Conservation (phyloP, 768 basidiomycete genomes). For the Tulasnella sp. region DNA sequence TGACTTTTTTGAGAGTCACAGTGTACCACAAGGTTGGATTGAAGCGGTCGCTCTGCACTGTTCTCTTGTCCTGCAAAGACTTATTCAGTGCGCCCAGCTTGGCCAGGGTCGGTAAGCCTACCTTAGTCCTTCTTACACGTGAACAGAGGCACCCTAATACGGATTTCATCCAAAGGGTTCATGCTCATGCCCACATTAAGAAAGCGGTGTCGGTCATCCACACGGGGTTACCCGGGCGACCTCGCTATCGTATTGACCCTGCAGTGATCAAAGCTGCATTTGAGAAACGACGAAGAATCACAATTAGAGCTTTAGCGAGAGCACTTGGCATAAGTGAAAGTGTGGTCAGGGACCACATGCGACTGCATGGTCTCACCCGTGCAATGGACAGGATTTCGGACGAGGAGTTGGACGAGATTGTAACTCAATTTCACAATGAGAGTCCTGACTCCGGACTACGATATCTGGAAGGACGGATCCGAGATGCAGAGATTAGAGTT, state of each 20-base stretch:
- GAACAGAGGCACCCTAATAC: too few relatives aligned
- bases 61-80: neutral
- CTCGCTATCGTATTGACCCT: neutral
- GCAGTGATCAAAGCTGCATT: neutral
- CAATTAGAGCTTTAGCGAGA: neutral
- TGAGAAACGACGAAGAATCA: neutral
- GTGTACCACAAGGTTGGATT: neutral
- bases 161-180: too few relatives aligned
- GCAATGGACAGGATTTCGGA: neutral
- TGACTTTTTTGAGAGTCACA: neutral
- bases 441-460: neutral
- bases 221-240: neutral
- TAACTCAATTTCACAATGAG: neutral
- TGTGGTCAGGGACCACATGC: neutral
- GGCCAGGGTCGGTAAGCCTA: neutral
- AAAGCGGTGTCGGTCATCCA: neutral
- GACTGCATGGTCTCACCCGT: neutral
- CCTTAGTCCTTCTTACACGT: too few relatives aligned
- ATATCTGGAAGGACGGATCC: neutral
- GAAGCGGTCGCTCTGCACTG: neutral
- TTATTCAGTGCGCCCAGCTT: neutral
- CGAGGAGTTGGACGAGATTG: neutral
- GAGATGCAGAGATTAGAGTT: neutral
- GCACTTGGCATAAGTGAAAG: neutral
- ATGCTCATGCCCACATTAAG: neutral